Percentiles rank a stretch among this genome's conserved stretches.
These are phyloP conservation scores for Bipolaris bicolor DNA, from an alignment of 2,329 filamentous ascomycete species.

Conservation along the genomic window DNA sequence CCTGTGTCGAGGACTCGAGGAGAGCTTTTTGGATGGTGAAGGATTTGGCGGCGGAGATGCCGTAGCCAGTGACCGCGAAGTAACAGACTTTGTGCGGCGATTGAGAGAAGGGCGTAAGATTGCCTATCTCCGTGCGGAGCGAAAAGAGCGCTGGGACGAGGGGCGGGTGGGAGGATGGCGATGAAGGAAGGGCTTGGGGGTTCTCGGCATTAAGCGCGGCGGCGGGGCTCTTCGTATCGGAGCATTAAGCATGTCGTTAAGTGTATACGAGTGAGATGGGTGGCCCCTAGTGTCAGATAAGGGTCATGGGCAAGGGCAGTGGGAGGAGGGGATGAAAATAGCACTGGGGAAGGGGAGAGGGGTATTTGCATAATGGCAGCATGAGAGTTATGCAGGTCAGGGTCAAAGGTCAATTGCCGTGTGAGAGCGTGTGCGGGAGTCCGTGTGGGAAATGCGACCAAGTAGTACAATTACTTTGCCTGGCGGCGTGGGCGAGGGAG, in stretches of 20 bases:
- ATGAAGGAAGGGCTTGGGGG: conserved; percentile 19
- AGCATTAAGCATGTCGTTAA: too few species aligned
- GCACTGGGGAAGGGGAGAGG: too few species aligned
- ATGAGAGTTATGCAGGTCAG: conserved; percentile 6
- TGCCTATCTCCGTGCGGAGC: conserved; percentile 80
- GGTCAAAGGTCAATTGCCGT: too few species aligned
- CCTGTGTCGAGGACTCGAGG: conserved; percentile 82
- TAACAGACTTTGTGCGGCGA: conserved; percentile 80
- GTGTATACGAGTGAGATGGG: not conserved
- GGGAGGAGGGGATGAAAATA: too few species aligned
- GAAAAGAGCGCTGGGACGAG: conserved; percentile 94
- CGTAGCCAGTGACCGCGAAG: conserved; percentile 77
- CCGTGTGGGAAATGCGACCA: not conserved
- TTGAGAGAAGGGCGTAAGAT: conserved; percentile 81
- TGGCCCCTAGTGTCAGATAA: not conserved
- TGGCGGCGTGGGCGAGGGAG: not conserved
- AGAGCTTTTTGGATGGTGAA: conserved; percentile 82
- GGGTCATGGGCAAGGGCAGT: too few species aligned
- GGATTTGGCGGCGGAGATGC: conserved; percentile 49
- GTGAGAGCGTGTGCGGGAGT: too few species aligned
- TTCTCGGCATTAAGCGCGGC: not conserved
- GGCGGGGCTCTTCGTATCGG: not conserved
- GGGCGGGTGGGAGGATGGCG: conserved; percentile 94
- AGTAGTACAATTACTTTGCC: not conserved
- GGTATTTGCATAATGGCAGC: not conserved